A percentile compares a stretch with the other conserved stretches of the same genome.
phyloP scores from a whole-genome alignment of 179 eudicot species.

The Vitellaria paradoxa region DNA sequence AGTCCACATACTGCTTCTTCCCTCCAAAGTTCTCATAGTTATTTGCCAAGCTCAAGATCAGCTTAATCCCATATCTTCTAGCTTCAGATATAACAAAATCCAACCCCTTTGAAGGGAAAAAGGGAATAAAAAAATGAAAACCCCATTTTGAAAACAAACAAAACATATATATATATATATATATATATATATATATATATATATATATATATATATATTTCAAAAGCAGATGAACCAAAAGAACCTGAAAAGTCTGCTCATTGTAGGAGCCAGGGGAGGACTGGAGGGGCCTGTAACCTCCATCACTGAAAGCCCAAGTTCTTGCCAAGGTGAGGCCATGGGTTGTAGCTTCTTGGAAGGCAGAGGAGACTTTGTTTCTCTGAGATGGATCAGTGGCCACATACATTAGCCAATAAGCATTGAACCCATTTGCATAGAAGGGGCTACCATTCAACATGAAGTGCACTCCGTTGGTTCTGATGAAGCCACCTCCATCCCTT shows the following conservation, averaged over 20 bases:
- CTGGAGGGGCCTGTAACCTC: constrained; percentile 57
- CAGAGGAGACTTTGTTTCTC: constrained; percentile 42
- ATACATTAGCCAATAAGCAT: constrained; percentile 84
- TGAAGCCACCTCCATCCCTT: constrained; percentile 28
- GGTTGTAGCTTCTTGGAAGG: constrained; percentile 47
- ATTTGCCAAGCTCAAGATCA: constrained; percentile 47
- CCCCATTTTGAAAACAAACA: background rate
- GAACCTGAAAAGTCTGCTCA: constrained; percentile 60
- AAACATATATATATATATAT: background rate
- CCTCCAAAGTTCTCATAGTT: constrained; percentile 47
- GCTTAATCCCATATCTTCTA: constrained; percentile 45
- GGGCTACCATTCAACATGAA: constrained; percentile 49
- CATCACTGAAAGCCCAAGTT: constrained; percentile 89
- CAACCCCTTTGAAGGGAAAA: constrained; percentile 34
- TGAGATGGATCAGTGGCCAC: constrained; percentile 45
- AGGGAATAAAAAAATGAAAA: background rate
- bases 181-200: too few relatives aligned
- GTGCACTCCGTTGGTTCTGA: constrained; percentile 42
- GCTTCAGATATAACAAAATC: constrained; percentile 63
- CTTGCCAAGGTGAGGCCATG: constrained; percentile 57
- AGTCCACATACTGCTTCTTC: constrained; percentile 49
- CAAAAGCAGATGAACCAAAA: constrained; percentile 6
- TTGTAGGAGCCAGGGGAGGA: constrained; percentile 70
- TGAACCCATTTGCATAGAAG: constrained; percentile 67
- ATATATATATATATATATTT: constrained; percentile 1